These are phyloP conservation scores for Apiospora pterosperma DNA, from an alignment of 2,329 filamentous ascomycete species.

Conservation along the genomic window DNA sequence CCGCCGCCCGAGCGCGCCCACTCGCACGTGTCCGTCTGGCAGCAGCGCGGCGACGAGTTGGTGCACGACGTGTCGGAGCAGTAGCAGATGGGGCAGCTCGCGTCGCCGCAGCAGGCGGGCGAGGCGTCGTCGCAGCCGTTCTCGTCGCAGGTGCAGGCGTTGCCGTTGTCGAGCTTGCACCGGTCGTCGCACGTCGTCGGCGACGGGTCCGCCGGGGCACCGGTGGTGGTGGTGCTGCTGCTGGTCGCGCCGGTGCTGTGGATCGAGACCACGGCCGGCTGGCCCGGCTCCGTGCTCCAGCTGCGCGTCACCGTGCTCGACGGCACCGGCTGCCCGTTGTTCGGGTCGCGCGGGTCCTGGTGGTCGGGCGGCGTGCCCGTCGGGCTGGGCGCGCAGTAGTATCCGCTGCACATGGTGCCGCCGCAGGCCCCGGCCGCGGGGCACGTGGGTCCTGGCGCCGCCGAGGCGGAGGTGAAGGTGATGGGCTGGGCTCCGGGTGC, in stretches of 20 bases:
- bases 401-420: slow-evolving; percentile 18
- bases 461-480: slow-evolving; percentile 9
- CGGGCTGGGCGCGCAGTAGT: slow-evolving; percentile 16
- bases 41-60: not conserved
- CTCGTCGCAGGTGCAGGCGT: not conserved
- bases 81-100: not conserved
- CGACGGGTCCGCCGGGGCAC: not conserved
- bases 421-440: slow-evolving; percentile 11
- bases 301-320: not conserved
- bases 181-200: not conserved
- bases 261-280: not conserved
- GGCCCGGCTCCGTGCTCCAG: not conserved
- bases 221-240: not conserved
- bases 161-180: not conserved
- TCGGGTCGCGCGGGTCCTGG: slow-evolving; percentile 19
- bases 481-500: not conserved
- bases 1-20: not conserved
- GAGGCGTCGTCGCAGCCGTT: not conserved
- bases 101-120: not conserved
- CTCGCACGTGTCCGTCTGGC: not conserved
- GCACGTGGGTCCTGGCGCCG: slow-evolving; percentile 14
- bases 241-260: not conserved
- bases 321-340: not conserved
- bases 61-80: not conserved
- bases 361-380: slow-evolving; percentile 13